These are phyloP conservation scores for Dendrobium huoshanense DNA, from an alignment of 106 monocot species.

Conservation along the genomic window DNA sequence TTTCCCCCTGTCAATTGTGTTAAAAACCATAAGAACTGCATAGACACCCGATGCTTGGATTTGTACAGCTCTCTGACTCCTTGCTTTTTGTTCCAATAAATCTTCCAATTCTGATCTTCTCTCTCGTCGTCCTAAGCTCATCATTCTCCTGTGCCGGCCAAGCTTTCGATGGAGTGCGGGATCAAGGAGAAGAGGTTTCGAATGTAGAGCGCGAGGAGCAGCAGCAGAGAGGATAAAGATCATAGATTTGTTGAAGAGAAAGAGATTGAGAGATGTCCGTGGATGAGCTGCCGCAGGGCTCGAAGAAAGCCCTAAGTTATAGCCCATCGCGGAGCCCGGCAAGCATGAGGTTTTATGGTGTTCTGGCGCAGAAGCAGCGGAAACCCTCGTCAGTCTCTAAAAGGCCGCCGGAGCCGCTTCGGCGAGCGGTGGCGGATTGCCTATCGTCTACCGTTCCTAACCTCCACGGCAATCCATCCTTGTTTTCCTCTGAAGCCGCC, in stretches of 20 bases:
- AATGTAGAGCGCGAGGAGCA: slow-evolving; percentile 2
- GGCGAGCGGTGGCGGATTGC: slow-evolving; percentile 57
- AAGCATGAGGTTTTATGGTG: slow-evolving; percentile 22
- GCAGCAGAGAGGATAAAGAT: neutral
- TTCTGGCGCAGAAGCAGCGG: slow-evolving; percentile 17
- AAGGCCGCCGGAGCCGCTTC: slow-evolving; percentile 59
- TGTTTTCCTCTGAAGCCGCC: slow-evolving; percentile 27
- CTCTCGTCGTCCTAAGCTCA: neutral
- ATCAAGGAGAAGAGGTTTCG: neutral
- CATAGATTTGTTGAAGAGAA: neutral
- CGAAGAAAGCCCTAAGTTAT: slow-evolving; percentile 24
- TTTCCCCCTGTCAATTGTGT: neutral
- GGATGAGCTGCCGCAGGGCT: slow-evolving; percentile 21
- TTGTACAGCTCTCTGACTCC: neutral
- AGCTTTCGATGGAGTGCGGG: neutral
- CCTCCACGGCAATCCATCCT: slow-evolving; percentile 26
- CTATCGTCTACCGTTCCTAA: slow-evolving; percentile 35
- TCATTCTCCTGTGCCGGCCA: neutral
- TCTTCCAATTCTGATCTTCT: neutral
- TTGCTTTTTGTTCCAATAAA: neutral
- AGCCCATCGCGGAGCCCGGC: slow-evolving; percentile 32
- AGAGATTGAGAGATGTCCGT: slow-evolving; percentile 18
- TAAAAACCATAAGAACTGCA: neutral
- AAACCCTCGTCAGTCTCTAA: slow-evolving; percentile 14
- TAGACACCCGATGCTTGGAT: neutral